Percentiles rank a stretch among this genome's conserved stretches.
Conservation (phyloP, 2,329 filamentous ascomycete species). For the Cladosporium sp. region DNA sequence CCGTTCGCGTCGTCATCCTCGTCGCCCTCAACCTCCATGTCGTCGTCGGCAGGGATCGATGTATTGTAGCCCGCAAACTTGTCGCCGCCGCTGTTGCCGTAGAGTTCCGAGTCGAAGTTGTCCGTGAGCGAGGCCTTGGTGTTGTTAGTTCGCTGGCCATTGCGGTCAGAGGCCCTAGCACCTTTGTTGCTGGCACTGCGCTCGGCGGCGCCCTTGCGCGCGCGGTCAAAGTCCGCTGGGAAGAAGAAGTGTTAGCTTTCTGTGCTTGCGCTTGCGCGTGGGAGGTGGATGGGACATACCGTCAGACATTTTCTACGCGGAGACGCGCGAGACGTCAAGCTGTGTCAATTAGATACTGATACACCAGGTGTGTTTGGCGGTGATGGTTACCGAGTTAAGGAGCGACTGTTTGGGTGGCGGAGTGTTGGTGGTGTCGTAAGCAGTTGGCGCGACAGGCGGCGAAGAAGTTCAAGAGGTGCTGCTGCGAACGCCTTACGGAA, state of each 20-base stretch:
- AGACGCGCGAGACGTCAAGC: conserved; percentile 17
- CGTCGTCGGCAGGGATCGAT: conserved; percentile 78
- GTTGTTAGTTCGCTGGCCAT: conserved; percentile 73
- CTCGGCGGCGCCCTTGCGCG: conserved; percentile 87
- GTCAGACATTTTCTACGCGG: conserved; percentile 36
- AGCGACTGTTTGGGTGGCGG: not conserved
- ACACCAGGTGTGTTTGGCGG: not conserved
- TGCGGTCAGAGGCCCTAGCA: conserved; percentile 74
- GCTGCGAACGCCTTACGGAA: not conserved
- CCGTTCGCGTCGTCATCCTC: conserved; percentile 66
- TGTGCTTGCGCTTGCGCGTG: conserved; percentile 11
- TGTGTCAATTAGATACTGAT: conserved; percentile 13
- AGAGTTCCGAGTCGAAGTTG: conserved; percentile 82
- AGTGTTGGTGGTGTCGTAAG: not conserved
- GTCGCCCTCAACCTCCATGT: conserved; percentile 74
- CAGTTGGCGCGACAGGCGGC: not conserved
- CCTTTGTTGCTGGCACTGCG: conserved; percentile 83
- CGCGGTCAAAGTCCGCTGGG: conserved; percentile 77
- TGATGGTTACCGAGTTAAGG: conserved; percentile 8
- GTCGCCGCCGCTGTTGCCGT: conserved; percentile 71
- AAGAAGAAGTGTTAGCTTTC: conserved; percentile 13
- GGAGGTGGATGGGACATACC: conserved; percentile 25
- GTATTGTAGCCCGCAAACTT: conserved; percentile 88
- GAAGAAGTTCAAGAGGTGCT: not conserved
- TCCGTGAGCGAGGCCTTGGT: conserved; percentile 92